A percentile compares a stretch with the other conserved stretches of the same genome.
phyloP scores from a whole-genome alignment of 2,329 filamentous ascomycete species.

The Phoma sp. region DNA sequence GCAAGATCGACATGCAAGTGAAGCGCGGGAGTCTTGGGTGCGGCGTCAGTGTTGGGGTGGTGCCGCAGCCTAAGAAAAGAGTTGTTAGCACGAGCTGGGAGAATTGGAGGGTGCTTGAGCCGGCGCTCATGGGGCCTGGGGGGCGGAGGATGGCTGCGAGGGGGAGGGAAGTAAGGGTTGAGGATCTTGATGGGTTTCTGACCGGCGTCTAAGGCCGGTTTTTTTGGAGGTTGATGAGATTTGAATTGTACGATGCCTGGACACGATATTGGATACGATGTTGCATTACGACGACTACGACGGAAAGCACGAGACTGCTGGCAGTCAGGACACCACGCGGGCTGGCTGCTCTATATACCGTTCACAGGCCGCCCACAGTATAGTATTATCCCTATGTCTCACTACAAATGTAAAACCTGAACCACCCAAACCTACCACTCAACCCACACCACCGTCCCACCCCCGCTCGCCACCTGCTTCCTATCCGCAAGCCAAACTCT shows the following conservation, averaged over 20 bases:
- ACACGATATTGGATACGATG: constrained; percentile 5
- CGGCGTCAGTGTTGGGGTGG: constrained; percentile 21
- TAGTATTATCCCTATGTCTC: constrained; percentile 13
- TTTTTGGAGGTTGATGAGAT: neutral
- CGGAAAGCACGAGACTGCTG: constrained; percentile 10
- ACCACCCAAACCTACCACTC: neutral
- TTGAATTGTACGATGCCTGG: neutral
- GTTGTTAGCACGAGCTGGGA: constrained; percentile 36
- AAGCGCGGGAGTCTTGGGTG: constrained; percentile 24
- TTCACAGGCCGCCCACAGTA: constrained; percentile 12
- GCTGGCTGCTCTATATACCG: constrained; percentile 5
- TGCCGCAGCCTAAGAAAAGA: constrained; percentile 23
- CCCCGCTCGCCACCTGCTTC: constrained; percentile 23
- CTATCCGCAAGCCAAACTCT: constrained; percentile 30
- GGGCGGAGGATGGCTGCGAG: constrained; percentile 1
- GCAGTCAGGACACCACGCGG: constrained; percentile 13
- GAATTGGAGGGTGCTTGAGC: constrained; percentile 25
- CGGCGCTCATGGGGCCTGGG: neutral
- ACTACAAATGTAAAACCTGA: constrained; percentile 9
- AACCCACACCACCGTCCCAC: constrained; percentile 17
- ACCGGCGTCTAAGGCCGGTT: constrained; percentile 9
- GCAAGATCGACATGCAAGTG: constrained; percentile 42
- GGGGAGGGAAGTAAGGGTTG: constrained; percentile 7
- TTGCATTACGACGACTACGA: constrained; percentile 17
- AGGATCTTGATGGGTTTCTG: constrained; percentile 16